Percentiles rank a stretch among this genome's conserved stretches.
phyloP scores from a whole-genome alignment of 495 filamentous ascomycete genomes.

The Pseudomonodictys pantanalensis region DNA sequence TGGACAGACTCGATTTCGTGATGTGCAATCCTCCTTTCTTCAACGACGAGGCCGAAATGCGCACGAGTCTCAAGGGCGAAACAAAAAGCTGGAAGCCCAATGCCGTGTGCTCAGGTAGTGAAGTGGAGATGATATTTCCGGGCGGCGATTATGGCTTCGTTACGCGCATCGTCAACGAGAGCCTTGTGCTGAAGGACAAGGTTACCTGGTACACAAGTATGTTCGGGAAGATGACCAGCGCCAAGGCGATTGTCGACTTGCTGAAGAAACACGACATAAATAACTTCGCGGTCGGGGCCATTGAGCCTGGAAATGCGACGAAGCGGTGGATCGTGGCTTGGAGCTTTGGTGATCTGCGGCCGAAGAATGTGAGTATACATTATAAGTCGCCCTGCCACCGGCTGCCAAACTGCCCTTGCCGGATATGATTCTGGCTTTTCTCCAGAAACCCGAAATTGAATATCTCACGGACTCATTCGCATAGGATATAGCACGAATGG shows the following conservation, averaged over 20 bases:
- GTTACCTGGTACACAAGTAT: slow-evolving; percentile 90
- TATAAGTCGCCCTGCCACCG: slow-evolving; percentile 2
- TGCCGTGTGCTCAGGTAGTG: slow-evolving; percentile 77
- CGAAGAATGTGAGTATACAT: slow-evolving; percentile 51
- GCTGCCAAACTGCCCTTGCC: too few species aligned
- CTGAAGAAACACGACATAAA: slow-evolving; percentile 58
- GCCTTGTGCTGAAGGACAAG: slow-evolving; percentile 53
- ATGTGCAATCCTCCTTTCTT: slow-evolving; percentile 98
- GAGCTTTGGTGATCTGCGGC: slow-evolving; percentile 72
- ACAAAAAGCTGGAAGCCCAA: slow-evolving; percentile 66
- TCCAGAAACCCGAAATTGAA: too few species aligned
- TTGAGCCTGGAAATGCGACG: slow-evolving; percentile 77
- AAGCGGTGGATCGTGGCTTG: slow-evolving; percentile 85
- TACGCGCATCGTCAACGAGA: slow-evolving; percentile 70
- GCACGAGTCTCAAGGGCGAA: slow-evolving; percentile 51
- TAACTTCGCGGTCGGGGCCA: slow-evolving; percentile 82
- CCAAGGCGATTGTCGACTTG: slow-evolving; percentile 59
- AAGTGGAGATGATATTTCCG: slow-evolving; percentile 72
- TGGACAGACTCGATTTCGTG: slow-evolving; percentile 71
- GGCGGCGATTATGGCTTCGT: slow-evolving; percentile 86
- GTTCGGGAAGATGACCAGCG: slow-evolving; percentile 77
- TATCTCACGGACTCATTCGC: not conserved
- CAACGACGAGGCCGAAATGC: slow-evolving; percentile 64
- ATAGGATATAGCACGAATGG: slow-evolving; percentile 57
- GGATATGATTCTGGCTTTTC: too few species aligned